Percentiles rank a stretch among this genome's conserved stretches.
Conservation (phyloP, 225 moss, liverwort and hornwort species). For the Straminergon stramineum region DNA sequence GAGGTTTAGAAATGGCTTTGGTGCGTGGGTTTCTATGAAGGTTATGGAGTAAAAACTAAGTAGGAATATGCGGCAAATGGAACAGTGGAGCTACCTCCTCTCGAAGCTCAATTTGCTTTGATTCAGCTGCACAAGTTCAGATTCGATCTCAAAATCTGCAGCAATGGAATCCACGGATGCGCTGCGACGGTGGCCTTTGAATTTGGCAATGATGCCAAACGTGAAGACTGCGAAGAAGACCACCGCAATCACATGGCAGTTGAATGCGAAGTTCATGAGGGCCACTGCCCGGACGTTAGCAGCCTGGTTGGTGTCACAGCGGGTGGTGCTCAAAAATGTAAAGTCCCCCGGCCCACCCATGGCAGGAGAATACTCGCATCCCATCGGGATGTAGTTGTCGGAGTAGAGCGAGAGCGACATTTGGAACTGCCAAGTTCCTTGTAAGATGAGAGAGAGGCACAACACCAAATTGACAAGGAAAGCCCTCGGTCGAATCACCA, state of each 20-base stretch:
- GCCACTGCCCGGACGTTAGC: conserved; percentile 50
- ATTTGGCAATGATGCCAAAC: conserved; percentile 46
- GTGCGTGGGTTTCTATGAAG: background rate
- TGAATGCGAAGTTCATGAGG: conserved; percentile 74
- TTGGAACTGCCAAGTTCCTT: conserved; percentile 82
- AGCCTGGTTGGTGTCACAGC: conserved; percentile 43
- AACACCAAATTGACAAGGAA: conserved; percentile 67
- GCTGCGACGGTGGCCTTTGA: conserved; percentile 55
- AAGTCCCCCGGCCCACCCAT: conserved; percentile 46
- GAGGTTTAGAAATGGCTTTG: background rate
- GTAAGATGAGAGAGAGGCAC: conserved; percentile 59
- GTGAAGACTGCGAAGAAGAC: conserved; percentile 44
- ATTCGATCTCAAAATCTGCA: conserved; percentile 29
- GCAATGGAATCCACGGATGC: conserved; percentile 13
- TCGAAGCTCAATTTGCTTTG: conserved; percentile 23
- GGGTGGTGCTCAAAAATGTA: conserved; percentile 43
- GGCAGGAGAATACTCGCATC: conserved; percentile 55
- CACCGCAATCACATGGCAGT: conserved; percentile 57
- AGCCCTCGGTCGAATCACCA: conserved; percentile 63
- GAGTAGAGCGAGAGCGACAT: conserved; percentile 68
- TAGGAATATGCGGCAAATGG: background rate
- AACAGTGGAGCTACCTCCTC: conserved; percentile 22
- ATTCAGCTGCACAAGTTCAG: conserved; percentile 30
- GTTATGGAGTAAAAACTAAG: background rate
- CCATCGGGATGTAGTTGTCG: conserved; percentile 58